phyloP scores from a whole-genome alignment of 2,329 filamentous ascomycete genomes.

The Cordyceps javanica region DNA sequence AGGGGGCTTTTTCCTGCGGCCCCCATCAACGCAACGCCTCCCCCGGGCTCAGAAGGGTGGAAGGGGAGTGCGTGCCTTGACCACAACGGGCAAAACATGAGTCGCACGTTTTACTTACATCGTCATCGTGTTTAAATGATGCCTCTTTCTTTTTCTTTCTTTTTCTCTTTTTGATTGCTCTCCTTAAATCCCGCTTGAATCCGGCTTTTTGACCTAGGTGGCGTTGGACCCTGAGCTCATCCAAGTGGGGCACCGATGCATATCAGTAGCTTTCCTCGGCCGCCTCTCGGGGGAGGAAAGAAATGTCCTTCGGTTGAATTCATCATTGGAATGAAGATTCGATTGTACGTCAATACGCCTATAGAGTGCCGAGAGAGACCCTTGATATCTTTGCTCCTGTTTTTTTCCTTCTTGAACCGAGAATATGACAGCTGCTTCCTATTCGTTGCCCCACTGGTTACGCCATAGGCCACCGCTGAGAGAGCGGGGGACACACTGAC shows the following conservation, averaged over 20 bases:
- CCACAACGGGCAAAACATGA: background rate
- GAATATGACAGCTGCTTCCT: too few species aligned
- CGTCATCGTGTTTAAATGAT: background rate
- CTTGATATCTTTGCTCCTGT: too few species aligned
- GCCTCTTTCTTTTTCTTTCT: background rate
- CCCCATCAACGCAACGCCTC: too few species aligned
- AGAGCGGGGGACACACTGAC: too few species aligned
- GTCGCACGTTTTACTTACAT: background rate
- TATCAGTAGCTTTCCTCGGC: too few species aligned
- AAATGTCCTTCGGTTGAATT: too few species aligned
- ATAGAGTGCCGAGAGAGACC: too few species aligned
- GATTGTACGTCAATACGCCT: too few species aligned
- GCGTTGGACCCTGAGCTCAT: conserved; percentile 12
- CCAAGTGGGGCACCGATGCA: background rate
- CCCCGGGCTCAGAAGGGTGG: too few species aligned
- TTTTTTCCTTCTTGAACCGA: too few species aligned
- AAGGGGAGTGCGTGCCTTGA: background rate
- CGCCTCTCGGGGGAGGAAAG: background rate
- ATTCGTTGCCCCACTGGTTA: conserved; percentile 1
- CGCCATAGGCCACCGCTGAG: background rate
- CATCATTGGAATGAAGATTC: too few species aligned
- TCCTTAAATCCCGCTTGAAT: background rate
- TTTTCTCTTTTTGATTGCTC: background rate
- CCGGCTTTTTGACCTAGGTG: background rate
- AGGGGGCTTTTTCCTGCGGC: too few species aligned